Evolutionary conservation across 2,329 filamentous ascomycete species (phyloP).

Genomic region (Sporothrix sp.): DNA sequence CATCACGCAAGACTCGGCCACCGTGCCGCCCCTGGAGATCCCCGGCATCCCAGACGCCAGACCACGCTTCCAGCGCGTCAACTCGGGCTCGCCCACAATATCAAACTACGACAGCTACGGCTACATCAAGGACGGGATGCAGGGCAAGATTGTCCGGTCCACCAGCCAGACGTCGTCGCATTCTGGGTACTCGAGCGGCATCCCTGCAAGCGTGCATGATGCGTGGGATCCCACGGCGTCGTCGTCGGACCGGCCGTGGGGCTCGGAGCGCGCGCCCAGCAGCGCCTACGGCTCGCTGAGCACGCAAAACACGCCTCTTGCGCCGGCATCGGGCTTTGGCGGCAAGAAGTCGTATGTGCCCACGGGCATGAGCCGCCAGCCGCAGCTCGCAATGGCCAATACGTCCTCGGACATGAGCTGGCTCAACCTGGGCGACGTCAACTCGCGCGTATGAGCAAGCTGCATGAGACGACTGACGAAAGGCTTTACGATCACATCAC

Average conservation of each 20-base stretch:
- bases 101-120: constrained; percentile 45
- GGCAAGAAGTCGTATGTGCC: constrained; percentile 15
- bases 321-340: constrained; percentile 23
- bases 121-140: constrained; percentile 49
- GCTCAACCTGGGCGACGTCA: constrained; percentile 56
- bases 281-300: constrained; percentile 39
- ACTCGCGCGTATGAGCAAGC: constrained; percentile 10
- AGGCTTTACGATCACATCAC: constrained; percentile 2
- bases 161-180: constrained; percentile 38
- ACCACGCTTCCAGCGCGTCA: constrained; percentile 54
- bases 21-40: constrained; percentile 58
- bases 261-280: constrained; percentile 38
- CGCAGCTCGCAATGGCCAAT: constrained; percentile 40
- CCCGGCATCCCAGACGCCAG: constrained; percentile 41
- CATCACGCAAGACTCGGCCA: constrained; percentile 56
- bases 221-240: constrained; percentile 42
- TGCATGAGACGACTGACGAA: background rate
- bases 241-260: constrained; percentile 37
- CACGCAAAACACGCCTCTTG: constrained; percentile 35
- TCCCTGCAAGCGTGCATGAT: constrained; percentile 53
- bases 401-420: constrained; percentile 65
- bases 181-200: constrained; percentile 53
- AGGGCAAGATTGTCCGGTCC: constrained; percentile 51
- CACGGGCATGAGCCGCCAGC: constrained; percentile 37
- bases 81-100: constrained; percentile 60